Conservation (phyloP, 2,329 filamentous ascomycete genomes). For the Trichoderma atrobrunneum region DNA sequence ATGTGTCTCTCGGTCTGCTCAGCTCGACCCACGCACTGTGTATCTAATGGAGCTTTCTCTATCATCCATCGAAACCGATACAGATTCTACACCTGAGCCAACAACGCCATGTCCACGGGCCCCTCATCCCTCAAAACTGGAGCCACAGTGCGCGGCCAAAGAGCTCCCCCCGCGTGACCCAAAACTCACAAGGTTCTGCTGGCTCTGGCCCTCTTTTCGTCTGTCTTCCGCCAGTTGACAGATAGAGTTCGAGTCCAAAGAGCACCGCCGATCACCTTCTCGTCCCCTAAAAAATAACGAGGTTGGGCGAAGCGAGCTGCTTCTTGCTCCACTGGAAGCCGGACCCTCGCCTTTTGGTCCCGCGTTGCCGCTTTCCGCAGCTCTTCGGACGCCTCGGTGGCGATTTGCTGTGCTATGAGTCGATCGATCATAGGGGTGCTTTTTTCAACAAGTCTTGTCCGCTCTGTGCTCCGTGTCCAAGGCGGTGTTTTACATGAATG, state of each 20-base stretch:
- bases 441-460: neutral
- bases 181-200: neutral
- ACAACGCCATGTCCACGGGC: neutral
- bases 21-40: neutral
- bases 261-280: slow-evolving; percentile 7
- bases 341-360: neutral
- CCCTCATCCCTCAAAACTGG: neutral
- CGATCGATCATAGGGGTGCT: neutral
- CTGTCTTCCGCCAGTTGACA: neutral
- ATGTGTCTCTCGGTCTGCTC: slow-evolving; percentile 3
- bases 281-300: slow-evolving; percentile 7
- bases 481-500: neutral
- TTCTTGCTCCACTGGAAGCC: neutral
- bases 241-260: slow-evolving; percentile 16
- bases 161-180: slow-evolving; percentile 2
- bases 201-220: neutral
- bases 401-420: neutral
- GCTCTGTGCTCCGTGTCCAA: neutral
- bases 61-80: neutral
- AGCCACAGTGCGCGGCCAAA: slow-evolving; percentile 9
- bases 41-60: neutral
- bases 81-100: neutral
- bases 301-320: slow-evolving; percentile 10
- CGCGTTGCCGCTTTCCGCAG: neutral
- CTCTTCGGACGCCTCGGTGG: slow-evolving; percentile 8